Conservation (phyloP, 1,284 basidiomycete species). For the Ceratobasidium sp. region DNA sequence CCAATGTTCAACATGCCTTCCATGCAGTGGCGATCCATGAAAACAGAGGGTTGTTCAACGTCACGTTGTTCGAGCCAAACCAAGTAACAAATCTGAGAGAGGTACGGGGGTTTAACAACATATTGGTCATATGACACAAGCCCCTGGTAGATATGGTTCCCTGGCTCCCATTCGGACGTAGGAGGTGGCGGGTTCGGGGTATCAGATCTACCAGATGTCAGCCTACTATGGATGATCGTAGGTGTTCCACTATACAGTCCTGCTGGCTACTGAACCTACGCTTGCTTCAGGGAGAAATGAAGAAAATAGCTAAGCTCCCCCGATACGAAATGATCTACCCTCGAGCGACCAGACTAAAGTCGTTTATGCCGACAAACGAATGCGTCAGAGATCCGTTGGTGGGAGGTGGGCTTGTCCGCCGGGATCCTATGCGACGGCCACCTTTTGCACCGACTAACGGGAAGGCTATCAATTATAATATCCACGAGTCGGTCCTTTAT, state of each 20-base stretch:
- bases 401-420: neutral
- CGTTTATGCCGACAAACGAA: neutral
- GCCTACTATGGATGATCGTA: conserved; percentile 40
- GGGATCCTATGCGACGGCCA: neutral
- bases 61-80: conserved; percentile 20
- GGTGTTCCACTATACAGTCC: neutral
- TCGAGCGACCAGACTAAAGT: neutral
- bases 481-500: conserved; percentile 3
- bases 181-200: conserved; percentile 31
- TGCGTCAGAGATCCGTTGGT: neutral
- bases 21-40: conserved; percentile 39
- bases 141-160: conserved; percentile 15
- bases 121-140: too few species aligned
- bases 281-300: conserved; percentile 3
- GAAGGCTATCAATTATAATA: neutral
- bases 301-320: neutral
- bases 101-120: neutral
- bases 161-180: conserved; percentile 38
- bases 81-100: conserved; percentile 9
- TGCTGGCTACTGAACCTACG: too few species aligned
- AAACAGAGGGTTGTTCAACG: conserved; percentile 9
- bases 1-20: conserved; percentile 34
- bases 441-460: neutral
- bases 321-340: neutral
- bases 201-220: conserved; percentile 31